These are phyloP conservation scores for Glycyrrhiza uralensis DNA, from an alignment of 306 rosid genomes.

Conservation along the genomic window DNA sequence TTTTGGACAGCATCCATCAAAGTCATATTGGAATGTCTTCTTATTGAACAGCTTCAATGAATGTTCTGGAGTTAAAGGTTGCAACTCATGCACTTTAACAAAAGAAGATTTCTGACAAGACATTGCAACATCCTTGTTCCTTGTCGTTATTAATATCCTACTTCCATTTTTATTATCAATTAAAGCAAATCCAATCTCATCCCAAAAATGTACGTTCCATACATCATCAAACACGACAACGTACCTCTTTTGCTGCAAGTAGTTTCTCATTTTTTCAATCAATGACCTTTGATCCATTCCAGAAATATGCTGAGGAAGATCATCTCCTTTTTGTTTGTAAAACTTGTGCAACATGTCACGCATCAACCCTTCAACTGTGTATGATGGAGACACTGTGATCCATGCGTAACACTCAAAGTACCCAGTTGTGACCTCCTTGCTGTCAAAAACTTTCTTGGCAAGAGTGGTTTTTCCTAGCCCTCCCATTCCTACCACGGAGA, in stretches of 20 bases:
- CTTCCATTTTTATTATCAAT: not conserved
- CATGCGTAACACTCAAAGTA: no score
- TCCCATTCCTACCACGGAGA: no score
- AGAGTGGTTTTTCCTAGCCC: no score
- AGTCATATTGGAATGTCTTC: not conserved
- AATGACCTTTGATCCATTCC: no score
- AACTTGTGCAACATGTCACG: no score
- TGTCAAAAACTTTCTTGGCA: no score
- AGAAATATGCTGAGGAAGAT: no score
- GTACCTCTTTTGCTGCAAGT: not conserved
- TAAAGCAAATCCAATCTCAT: not conserved
- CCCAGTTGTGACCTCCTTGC: no score
- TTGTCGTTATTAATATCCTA: not conserved
- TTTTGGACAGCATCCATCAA: not conserved
- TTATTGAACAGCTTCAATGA: not conserved
- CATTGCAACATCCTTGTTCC: not conserved
- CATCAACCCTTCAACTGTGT: no score
- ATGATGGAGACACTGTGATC: no score
- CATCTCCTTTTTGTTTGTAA: no score
- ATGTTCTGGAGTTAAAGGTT: not conserved
- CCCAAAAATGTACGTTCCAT: not conserved
- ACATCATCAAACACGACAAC: not conserved
- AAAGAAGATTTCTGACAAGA: not conserved
- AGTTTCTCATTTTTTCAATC: no score
- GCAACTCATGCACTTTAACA: not conserved